A percentile compares a stretch with the other conserved stretches of the same genome.
Evolutionary conservation across 2,329 filamentous ascomycete genomes (phyloP).

Genomic region (Aspergillus terreus): DNA sequence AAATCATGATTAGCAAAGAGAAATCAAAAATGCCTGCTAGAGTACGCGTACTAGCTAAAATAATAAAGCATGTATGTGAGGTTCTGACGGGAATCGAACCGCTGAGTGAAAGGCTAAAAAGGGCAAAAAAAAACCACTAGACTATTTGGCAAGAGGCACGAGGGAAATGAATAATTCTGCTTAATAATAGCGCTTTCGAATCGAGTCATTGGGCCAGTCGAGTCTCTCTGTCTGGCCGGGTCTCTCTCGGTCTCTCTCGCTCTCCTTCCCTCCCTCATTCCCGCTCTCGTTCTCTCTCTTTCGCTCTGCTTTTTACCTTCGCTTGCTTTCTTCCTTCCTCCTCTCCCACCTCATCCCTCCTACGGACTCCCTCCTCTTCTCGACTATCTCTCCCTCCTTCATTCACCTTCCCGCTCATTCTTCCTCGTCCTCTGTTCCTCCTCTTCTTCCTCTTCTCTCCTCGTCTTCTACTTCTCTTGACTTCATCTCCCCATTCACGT

Average conservation of each 20-base stretch:
- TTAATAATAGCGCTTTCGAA: too few species aligned
- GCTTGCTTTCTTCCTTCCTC: neutral
- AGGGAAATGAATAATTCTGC: too few species aligned
- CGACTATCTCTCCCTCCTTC: neutral
- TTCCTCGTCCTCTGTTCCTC: neutral
- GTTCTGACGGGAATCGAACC: too few species aligned
- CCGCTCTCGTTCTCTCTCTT: neutral
- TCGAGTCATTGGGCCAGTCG: too few species aligned
- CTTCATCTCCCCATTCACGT: constrained; percentile 9
- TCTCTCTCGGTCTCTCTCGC: neutral
- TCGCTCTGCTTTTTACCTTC: neutral
- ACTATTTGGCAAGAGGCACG: too few species aligned
- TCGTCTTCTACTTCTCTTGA: constrained; percentile 2
- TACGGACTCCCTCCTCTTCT: neutral
- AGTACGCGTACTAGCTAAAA: too few species aligned
- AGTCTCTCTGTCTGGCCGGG: neutral
- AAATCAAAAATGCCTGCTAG: too few species aligned
- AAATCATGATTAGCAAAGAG: too few species aligned
- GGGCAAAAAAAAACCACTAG: too few species aligned
- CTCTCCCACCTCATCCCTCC: constrained; percentile 1
- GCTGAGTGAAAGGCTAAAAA: too few species aligned
- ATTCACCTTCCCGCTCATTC: neutral
- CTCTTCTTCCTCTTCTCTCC: neutral
- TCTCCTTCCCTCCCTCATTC: neutral
- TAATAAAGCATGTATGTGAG: too few species aligned